Percentiles rank a stretch among this genome's conserved stretches.
Evolutionary conservation across 2,329 filamentous ascomycete species (phyloP).

Genomic region (Claviceps fusiformis): DNA sequence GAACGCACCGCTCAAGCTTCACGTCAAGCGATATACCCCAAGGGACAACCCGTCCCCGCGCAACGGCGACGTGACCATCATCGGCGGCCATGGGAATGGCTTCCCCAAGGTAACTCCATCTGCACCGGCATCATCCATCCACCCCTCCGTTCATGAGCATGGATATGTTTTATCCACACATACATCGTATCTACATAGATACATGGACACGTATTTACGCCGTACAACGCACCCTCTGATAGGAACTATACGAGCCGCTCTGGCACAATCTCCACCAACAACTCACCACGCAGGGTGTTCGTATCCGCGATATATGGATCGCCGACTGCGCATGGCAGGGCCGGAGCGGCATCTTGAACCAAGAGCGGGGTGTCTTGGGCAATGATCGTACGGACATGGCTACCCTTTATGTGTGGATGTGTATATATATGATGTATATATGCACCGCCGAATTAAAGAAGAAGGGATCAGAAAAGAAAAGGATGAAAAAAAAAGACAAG

Average conservation of each 20-base stretch:
- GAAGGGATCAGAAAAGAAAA: too few relatives aligned
- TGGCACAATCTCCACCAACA: conserved; percentile 67
- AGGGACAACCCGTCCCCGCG: conserved; percentile 52
- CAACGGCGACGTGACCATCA: conserved; percentile 69
- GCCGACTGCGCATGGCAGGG: conserved; percentile 82
- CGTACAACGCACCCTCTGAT: neutral
- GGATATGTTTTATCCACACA: too few relatives aligned
- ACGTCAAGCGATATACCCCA: conserved; percentile 81
- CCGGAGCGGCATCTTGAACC: conserved; percentile 64
- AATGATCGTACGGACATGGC: conserved; percentile 56
- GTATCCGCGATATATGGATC: conserved; percentile 76
- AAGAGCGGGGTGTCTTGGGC: conserved; percentile 46
- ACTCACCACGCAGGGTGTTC: conserved; percentile 45
- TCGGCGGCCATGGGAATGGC: conserved; percentile 80
- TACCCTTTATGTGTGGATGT: neutral
- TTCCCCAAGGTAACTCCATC: conserved; percentile 74
- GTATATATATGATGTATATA: too few relatives aligned
- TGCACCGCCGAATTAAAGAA: too few relatives aligned
- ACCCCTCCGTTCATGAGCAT: too few relatives aligned
- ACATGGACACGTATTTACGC: neutral
- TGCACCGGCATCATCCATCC: too few relatives aligned
- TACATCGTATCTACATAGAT: neutral
- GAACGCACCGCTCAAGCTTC: conserved; percentile 59
- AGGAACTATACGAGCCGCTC: conserved; percentile 86
- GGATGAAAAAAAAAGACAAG: too few relatives aligned